Percentiles rank a stretch among this genome's conserved stretches.
Evolutionary conservation across 331 rosid genomes (phyloP).

Genomic region (Malus hybrid): DNA sequence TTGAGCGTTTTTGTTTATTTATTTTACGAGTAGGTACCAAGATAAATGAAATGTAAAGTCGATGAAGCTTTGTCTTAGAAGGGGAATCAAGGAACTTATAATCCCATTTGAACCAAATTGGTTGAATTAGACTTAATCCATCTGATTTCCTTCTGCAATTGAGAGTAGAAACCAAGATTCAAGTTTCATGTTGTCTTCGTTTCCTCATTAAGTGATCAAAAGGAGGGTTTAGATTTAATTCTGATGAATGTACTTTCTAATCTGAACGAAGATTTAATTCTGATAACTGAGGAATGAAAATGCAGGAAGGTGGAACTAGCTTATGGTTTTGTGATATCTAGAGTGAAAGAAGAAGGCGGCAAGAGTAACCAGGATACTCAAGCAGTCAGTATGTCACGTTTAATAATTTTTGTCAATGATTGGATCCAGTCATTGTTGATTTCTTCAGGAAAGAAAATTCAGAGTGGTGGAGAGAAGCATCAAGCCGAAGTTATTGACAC

Average conservation of each 20-base stretch:
- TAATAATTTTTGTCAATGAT: constrained; percentile 50
- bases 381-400: constrained; percentile 48
- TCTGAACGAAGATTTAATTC: background rate
- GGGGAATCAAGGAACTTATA: background rate
- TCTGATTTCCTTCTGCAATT: background rate
- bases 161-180: background rate
- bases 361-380: constrained; percentile 29
- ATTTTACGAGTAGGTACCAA: background rate
- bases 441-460: constrained; percentile 43
- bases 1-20: background rate
- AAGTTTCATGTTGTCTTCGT: background rate
- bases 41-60: background rate
- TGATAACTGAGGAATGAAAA: constrained; percentile 15
- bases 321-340: constrained; percentile 47
- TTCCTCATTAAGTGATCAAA: background rate
- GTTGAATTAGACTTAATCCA: background rate
- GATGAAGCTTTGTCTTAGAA: background rate
- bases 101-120: background rate
- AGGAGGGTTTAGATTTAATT: background rate
- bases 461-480: constrained; percentile 28
- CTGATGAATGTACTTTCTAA: background rate
- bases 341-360: constrained; percentile 22
- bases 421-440: constrained; percentile 78
- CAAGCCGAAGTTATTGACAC: constrained; percentile 30
- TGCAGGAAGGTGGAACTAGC: constrained; percentile 81